Evolutionary conservation across 441 rosid genomes (phyloP), one percentile per base, ranked within the genome.

Genomic region (Lepidium campestre): DNA sequence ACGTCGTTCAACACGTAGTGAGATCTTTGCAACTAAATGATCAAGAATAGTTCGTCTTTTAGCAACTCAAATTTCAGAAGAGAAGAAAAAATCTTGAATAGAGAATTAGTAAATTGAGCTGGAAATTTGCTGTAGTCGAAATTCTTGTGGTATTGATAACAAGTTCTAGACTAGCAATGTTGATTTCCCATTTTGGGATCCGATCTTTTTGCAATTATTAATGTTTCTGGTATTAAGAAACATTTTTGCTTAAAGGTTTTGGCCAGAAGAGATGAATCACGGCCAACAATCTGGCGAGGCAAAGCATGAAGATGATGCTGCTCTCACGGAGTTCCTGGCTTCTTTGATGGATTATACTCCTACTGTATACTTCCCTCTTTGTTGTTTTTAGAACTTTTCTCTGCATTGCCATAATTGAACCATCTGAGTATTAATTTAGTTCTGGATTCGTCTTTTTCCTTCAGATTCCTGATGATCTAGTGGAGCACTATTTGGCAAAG

Each of bases 381-480:
- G 3, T 27, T 39, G 1, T 20, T 20, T 27, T 20, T 8, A 5
- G 2, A 14, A 6, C 3, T 4, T 66, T 57, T 56, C 19, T 40
- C 18, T 1, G 1, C 15, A 22, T 18, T 56, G 5, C 58, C 12
- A 4, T 5, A 3, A 13, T 47, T 39, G 10, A 14, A 53, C 17
- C 10, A 7, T n/a, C 10, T n/a, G 17, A 13, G 15, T 6, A 32
- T 18, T 70, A 34, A 46, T 37, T 18, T 13, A 53, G 27, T 23
- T 34, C 50, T 25, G 17, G 41, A 17, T 27, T 17, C 6, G 46
- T 11, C 14, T n/a, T 5, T 35, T 15, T 22, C 53, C 12, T 46
- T 47, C 82, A 91, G 99, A 91, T 91, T 71, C 96, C 93, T 22
- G 97, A 93, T 68, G 97, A 91, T 60, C 71, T 93, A 78, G 97